Base-by-base conservation (phyloP, 225 moss, liverwort and hornwort species). In the Climacium dendroides region DNA sequence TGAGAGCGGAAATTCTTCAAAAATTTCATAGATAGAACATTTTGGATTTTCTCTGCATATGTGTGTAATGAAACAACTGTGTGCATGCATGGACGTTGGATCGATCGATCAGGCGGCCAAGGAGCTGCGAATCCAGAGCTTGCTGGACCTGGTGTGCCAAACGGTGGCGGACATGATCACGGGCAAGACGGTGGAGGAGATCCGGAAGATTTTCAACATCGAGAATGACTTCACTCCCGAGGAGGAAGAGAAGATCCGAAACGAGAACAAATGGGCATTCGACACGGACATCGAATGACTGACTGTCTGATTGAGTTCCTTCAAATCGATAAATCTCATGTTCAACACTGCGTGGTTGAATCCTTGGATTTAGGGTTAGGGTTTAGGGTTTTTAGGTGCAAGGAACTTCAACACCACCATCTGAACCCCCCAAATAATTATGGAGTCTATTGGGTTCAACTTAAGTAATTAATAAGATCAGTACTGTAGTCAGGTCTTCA, bases 261-360 rank as follows among this genome's bases (percentile, higher is more conserved):
- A 88, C 19, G 88, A 92, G 81, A 87, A 88, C 57, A 81, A 72
- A 29, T 92, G 90, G 88, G 88, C 92, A 15, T 90, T 88, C 69
- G 84, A 90, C 19, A 6, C 29, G 69, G 86, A 86, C 16, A 16
- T 50, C 52, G 52, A n/a, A 15, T 54, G 24, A 35, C 53, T 15
- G 25, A 26, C 15, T 26, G 39, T 5, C 19, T 18, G 61, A 10
- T 6, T 43, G 57, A 32, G 55, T 41, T 30, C 29, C 39, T 53
- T 66, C 20, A 4, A n/a, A 82, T 66, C 39, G 5, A 37, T 78
- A n/a, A 55, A 26, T 28, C 37, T n/a, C 17, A 18, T 6, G 26
- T 11, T 26, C 37, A 54, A 25, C 7, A 37, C 57, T 28, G 7
- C 22, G 14, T 19, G 34, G 14, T 75, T 16, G 37, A 54, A 54